A percentile compares a stretch with the other conserved stretches of the same genome.
phyloP scores from a whole-genome alignment of 345 rosid genomes.

The Garcia nutans region DNA sequence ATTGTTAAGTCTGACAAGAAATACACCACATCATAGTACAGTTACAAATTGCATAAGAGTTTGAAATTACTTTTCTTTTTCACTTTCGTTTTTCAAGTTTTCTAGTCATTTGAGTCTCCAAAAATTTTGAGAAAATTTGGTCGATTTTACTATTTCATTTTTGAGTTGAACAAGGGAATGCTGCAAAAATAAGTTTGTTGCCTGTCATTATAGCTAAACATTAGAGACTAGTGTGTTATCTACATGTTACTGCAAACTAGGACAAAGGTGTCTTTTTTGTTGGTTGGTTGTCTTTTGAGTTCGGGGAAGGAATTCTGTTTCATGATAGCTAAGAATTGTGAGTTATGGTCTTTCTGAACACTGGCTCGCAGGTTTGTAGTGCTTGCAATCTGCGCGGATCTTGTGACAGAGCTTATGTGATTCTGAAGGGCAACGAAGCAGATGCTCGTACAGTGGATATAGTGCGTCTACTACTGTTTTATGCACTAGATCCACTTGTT shows the following conservation, averaged over 20 bases:
- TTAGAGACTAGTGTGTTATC: too few species aligned
- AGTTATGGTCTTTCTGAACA: slow-evolving; percentile 13
- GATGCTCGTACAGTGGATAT: slow-evolving; percentile 84
- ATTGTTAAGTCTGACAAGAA: too few species aligned
- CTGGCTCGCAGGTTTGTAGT: slow-evolving; percentile 64
- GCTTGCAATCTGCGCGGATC: slow-evolving; percentile 74
- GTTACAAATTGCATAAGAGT: too few species aligned
- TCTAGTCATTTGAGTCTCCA: not conserved
- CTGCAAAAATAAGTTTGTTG: not conserved
- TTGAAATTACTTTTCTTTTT: too few species aligned
- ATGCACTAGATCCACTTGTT: slow-evolving; percentile 74
- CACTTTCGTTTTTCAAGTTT: not conserved
- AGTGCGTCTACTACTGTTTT: slow-evolving; percentile 59
- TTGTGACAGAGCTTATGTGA: slow-evolving; percentile 89
- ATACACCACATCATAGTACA: too few species aligned
- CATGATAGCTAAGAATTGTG: not conserved
- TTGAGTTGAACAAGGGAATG: not conserved
- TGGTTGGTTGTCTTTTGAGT: not conserved
- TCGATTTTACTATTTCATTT: not conserved
- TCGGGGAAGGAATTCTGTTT: not conserved
- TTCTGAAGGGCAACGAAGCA: slow-evolving; percentile 61
- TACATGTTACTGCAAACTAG: not conserved
- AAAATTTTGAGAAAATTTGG: not conserved
- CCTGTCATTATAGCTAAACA: not conserved
- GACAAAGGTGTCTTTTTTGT: not conserved